These are phyloP conservation scores for Colletotrichum magnum DNA, from an alignment of 2,329 filamentous ascomycete genomes.

Conservation along the genomic window DNA sequence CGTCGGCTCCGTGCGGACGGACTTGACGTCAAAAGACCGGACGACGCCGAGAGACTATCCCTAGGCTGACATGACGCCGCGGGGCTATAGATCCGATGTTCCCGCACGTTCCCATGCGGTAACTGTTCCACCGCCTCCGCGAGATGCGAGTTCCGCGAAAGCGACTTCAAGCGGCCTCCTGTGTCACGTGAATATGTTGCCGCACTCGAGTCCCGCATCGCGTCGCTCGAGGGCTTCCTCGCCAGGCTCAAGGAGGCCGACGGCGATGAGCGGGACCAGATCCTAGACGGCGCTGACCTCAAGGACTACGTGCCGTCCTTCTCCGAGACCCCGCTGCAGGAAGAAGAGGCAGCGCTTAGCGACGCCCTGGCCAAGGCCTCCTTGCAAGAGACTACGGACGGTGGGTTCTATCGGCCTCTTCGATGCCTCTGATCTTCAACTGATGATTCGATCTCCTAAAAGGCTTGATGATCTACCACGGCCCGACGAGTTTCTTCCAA, in stretches of 20 bases:
- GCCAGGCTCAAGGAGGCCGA: conserved; percentile 51
- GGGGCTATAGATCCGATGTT: conserved; percentile 40
- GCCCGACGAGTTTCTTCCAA: conserved; percentile 47
- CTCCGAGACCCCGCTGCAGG: conserved; percentile 8
- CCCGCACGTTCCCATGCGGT: conserved; percentile 40
- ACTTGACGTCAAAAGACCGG: too few species aligned
- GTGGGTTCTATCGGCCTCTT: not conserved
- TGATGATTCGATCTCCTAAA: not conserved
- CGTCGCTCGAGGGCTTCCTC: conserved; percentile 43
- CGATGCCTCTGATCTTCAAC: not conserved
- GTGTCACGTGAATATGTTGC: conserved; percentile 46
- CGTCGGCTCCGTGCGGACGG: not conserved
- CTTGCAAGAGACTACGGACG: conserved; percentile 29
- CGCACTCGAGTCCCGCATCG: conserved; percentile 45
- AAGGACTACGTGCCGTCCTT: conserved; percentile 44
- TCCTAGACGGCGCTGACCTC: conserved; percentile 51
- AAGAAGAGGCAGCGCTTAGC: conserved; percentile 25
- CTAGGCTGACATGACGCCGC: not conserved
- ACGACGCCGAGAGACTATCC: not conserved
- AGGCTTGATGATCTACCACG: conserved; percentile 41
- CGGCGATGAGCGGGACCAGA: conserved; percentile 45
- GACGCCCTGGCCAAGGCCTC: conserved; percentile 33
- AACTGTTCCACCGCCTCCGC: conserved; percentile 37
- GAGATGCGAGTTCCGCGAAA: conserved; percentile 41
- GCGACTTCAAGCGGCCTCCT: conserved; percentile 40